Conservation (phyloP, 179 eudicot species). For the Actinidia arguta region DNA sequence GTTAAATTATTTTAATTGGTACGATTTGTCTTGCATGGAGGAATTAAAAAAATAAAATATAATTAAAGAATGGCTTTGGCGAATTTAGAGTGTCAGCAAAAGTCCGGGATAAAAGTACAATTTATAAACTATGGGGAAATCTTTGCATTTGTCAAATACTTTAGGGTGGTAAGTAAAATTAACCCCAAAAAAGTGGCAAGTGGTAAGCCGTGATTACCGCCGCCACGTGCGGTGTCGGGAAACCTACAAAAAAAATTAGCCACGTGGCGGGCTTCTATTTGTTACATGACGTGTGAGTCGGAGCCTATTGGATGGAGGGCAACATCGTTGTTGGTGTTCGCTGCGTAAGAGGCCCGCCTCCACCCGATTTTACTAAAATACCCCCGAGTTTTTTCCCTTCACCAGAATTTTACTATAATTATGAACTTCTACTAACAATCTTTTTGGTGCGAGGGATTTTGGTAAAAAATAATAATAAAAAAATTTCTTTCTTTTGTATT, state of each 20-base stretch:
- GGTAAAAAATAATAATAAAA: too few species aligned
- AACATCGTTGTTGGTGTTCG: slow-evolving; percentile 10
- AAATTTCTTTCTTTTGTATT: too few species aligned
- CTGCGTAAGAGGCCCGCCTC: neutral
- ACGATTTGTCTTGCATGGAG: too few species aligned
- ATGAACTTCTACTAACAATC: too few species aligned
- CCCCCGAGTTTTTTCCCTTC: neutral
- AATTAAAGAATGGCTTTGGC: slow-evolving; percentile 12
- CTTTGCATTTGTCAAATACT: too few species aligned
- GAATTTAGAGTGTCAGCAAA: neutral
- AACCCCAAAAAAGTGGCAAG: neutral
- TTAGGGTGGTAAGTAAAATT: too few species aligned
- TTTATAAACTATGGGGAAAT: neutral
- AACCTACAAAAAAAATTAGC: neutral
- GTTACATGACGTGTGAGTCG: slow-evolving; percentile 20
- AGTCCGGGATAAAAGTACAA: neutral
- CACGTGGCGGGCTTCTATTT: slow-evolving; percentile 22
- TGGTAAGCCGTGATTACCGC: slow-evolving; percentile 23
- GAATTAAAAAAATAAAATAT: too few species aligned
- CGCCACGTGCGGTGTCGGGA: slow-evolving; percentile 35
- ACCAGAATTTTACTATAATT: too few species aligned
- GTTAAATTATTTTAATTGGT: too few species aligned
- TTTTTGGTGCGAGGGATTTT: too few species aligned
- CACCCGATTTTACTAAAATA: neutral
- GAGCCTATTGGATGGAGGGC: slow-evolving; percentile 20